Base-by-base conservation (phyloP, 2,329 filamentous ascomycete genomes). In the Neopestalotiopsis clavispora region DNA sequence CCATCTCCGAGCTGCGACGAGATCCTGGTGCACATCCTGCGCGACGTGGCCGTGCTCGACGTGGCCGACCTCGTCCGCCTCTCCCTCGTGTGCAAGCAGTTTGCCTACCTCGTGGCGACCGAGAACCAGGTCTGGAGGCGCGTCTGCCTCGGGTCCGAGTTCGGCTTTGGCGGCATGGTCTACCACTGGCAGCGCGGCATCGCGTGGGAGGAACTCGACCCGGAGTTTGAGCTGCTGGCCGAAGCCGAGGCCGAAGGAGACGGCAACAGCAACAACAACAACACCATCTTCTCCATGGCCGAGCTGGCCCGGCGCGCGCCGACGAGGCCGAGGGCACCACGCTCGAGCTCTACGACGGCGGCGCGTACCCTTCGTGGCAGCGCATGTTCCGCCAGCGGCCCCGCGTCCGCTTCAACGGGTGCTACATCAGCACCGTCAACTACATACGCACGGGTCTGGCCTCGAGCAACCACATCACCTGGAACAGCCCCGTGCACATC, bases 391-490 rank as follows among this genome's bases (percentile, higher is more conserved):
- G 92, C 52, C 84, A 85, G 4, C 92, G 94, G 14, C 95, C 96
- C 2, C 91, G 96, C 58, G 87, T 98, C 70, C 93, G 96, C 69
- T 99, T 97, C 85, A 96, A 96, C 75, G 96, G 96, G 32, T 92
- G 94, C 81, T 99, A 99, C 83, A 98, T 99, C 80, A 94, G 91
- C 79, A 98, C 95, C 0, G 94, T 97, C 69, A 98, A 98, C 82
- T 99, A 99, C 81, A 90, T 94, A 64, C 92, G 96, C 30, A 84
- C 94, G 0, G 96, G 96, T 40, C 92, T 92, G 69, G 86, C 91
- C 12, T 91, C 90, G 3, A 86, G 88, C 23, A 91, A 90, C 72
- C 90, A 90, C 67, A 82, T 92, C 20, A 91, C 92, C 1, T 97
- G 95, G 94, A 84, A 84, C 75, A 91, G 88, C 30, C 95, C 95